Percentiles rank a stretch among this genome's conserved stretches.
Conservation (phyloP, 2,329 filamentous ascomycete genomes). For the Fusarium bactridioides region DNA sequence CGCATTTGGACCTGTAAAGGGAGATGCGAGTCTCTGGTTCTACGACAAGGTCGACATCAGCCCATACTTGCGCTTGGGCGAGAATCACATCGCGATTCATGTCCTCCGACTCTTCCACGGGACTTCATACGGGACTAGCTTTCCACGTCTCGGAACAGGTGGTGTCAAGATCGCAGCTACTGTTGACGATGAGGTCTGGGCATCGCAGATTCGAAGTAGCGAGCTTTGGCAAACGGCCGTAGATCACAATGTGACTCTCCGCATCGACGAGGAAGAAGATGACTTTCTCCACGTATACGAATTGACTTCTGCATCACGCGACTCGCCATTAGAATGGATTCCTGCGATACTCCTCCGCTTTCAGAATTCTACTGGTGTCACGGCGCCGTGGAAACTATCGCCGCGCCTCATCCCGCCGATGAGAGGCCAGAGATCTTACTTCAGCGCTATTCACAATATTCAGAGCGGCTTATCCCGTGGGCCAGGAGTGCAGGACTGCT, state of each 20-base stretch:
- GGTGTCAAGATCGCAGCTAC: background rate
- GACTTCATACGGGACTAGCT: background rate
- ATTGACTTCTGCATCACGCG: background rate
- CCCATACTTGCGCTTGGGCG: background rate
- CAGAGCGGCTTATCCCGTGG: background rate
- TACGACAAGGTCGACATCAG: background rate
- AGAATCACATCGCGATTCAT: background rate
- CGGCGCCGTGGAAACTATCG: background rate
- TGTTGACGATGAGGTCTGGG: background rate
- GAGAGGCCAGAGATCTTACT: rapidly evolving
- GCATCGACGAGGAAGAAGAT: background rate
- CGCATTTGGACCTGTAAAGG: background rate
- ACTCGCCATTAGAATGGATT: background rate
- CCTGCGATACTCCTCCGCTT: background rate
- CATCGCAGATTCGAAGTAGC: background rate
- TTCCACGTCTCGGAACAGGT: background rate
- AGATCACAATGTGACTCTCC: background rate
- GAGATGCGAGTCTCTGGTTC: background rate
- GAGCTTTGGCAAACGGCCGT: background rate
- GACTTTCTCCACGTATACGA: slow-evolving; percentile 2
- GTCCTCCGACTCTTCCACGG: background rate
- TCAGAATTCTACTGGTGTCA: background rate
- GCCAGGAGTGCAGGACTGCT: background rate
- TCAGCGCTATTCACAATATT: background rate
- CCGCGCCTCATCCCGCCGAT: background rate